Percentiles rank a stretch among this genome's conserved stretches.
Evolutionary conservation across 2,329 filamentous ascomycete genomes (phyloP).

Genomic region (Herpotrichia juniperi): DNA sequence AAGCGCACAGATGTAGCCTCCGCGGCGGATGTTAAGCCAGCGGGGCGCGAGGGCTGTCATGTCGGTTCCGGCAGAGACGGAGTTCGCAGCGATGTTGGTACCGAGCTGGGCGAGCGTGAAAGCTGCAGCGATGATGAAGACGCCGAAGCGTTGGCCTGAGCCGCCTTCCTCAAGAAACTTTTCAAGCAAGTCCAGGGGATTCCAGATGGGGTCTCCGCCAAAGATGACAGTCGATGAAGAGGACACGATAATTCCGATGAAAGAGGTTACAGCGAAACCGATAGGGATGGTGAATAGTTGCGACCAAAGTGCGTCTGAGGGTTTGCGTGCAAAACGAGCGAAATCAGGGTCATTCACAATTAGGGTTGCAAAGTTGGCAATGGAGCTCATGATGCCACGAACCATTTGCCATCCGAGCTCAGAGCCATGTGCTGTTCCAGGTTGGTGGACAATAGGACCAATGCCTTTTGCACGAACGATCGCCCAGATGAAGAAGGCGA

Average conservation of each 20-base stretch:
- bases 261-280: constrained; percentile 71
- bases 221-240: constrained; percentile 54
- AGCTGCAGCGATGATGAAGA: constrained; percentile 60
- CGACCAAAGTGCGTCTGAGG: constrained; percentile 77
- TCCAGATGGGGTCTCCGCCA: constrained; percentile 49
- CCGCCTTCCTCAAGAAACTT: constrained; percentile 50
- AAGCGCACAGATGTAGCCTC: constrained; percentile 81
- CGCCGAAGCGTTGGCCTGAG: constrained; percentile 51
- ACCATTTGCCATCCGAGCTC: constrained; percentile 81
- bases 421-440: constrained; percentile 67
- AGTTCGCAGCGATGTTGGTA: constrained; percentile 88
- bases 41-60: constrained; percentile 80
- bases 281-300: constrained; percentile 66
- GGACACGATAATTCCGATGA: constrained; percentile 68
- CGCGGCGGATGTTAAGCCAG: constrained; percentile 83
- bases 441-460: constrained; percentile 79
- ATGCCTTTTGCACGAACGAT: constrained; percentile 81
- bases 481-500: constrained; percentile 88
- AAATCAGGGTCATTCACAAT: constrained; percentile 85
- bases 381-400: constrained; percentile 84
- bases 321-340: constrained; percentile 78
- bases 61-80: constrained; percentile 81
- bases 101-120: constrained; percentile 77
- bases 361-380: constrained; percentile 88
- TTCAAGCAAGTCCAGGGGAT: constrained; percentile 49